Conservation (phyloP, 2,329 filamentous ascomycete species). For the Meredithiella fracta region DNA sequence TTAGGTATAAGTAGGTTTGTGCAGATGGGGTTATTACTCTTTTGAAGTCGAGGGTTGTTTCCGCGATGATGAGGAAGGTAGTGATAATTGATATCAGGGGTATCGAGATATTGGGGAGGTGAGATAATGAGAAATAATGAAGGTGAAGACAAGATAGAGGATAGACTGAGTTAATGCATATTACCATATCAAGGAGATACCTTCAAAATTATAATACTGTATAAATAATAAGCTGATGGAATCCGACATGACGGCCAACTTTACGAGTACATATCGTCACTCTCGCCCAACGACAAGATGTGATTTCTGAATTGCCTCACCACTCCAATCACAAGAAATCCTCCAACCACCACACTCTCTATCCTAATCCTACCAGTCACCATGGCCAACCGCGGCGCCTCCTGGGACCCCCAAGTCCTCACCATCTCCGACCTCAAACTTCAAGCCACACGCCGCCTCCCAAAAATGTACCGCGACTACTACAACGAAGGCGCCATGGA, state of each 20-base stretch:
- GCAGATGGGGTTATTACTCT: not conserved
- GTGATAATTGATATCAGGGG: too few relatives aligned
- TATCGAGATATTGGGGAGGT: too few relatives aligned
- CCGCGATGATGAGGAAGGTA: not conserved
- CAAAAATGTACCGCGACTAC: not conserved
- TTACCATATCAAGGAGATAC: too few relatives aligned
- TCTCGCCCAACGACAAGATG: too few relatives aligned
- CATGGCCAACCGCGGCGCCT: not conserved
- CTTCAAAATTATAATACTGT: too few relatives aligned
- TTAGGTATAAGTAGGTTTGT: not conserved
- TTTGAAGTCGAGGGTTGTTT: not conserved
- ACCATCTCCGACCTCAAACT: not conserved
- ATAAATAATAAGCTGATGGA: too few relatives aligned
- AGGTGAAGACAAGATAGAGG: not conserved
- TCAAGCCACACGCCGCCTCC: not conserved
- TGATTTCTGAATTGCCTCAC: not conserved
- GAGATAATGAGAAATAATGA: too few relatives aligned
- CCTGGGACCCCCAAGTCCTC: not conserved
- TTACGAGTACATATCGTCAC: too few relatives aligned
- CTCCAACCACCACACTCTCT: not conserved
- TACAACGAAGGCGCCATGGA: not conserved
- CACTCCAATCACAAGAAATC: not conserved
- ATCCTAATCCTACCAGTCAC: not conserved
- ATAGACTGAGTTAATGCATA: too few relatives aligned
- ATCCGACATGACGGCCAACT: too few relatives aligned